Evolutionary conservation across 257 asterid species (phyloP), one percentile per base, ranked within the genome.

Genomic region (Euphrasia confusa): DNA sequence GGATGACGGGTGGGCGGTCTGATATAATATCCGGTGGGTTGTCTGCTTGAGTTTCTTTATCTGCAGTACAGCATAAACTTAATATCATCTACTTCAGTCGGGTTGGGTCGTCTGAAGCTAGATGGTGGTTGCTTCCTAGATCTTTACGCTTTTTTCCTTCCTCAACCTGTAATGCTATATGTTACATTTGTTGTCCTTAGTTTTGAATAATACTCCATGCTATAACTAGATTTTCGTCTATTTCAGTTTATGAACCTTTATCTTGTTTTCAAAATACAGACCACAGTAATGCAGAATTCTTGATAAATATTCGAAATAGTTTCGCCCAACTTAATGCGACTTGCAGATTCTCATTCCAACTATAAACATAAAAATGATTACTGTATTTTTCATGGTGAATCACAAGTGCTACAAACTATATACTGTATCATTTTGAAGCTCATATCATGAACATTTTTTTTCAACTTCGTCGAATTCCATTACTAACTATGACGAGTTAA

Each of bases 1-100:
- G 97, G 83, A 91, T 91, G 97, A 65, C 64, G 65, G 98, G 95
- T 10, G 98, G 95, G 52, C 74, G 86, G 26, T 65, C 87, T 24
- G 98, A 91, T 58, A 83, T 91, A 87, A 65, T 53, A 65, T 50
- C 90, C 47, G 24, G 75, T 49, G 71, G 72, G 24, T 40, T 68
- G n/a, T 65, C 78, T 52, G 70, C 74, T 40, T 58, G 58, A 74
- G 53, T 57, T 68, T 50, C 18, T 42, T 59, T 10, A 18, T 28
- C 42, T 4, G 5, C 10, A 11, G 11, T 21, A 21, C 24, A 21
- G 24, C 24, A 21, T 1, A 30, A 5, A 47, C 58, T 32, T 42
- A 66, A 24, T 28, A 18, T 60, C 42, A 30, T 54, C 30, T 18
- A 14, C 63, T 12, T 60, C 40, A 48, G 33, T 50, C 50, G 57